These are phyloP conservation scores for Hyphopichia buzzinii DNA, from an alignment of 1,139 yeast genomes.

Conservation along the genomic window DNA sequence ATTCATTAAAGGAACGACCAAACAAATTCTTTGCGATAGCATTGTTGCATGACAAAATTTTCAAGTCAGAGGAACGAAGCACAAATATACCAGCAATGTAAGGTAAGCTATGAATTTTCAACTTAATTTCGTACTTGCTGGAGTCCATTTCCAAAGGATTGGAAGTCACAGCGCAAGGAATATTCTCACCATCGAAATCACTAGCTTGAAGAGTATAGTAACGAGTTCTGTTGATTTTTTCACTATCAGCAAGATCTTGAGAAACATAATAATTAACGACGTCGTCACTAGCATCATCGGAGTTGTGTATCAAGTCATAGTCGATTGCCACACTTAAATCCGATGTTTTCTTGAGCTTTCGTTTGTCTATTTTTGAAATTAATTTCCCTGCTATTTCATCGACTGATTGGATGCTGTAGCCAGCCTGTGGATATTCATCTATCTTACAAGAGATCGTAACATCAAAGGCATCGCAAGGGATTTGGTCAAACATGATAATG, in stretches of 20 bases:
- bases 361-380: conserved; percentile 20
- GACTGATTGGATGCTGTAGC: conserved; percentile 32
- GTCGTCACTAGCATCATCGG: conserved; percentile 11
- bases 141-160: conserved; percentile 48
- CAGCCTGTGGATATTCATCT: conserved; percentile 9
- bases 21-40: conserved; percentile 78
- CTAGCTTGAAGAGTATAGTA: conserved; percentile 59
- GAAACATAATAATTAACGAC: conserved; percentile 14
- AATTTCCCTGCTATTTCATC: conserved; percentile 44
- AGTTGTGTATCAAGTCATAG: conserved; percentile 16
- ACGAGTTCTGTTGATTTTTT: conserved; percentile 52
- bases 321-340: conserved; percentile 34
- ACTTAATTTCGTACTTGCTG: conserved; percentile 42
- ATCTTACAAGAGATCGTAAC: conserved; percentile 44
- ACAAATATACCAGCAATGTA: conserved; percentile 86
- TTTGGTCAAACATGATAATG: conserved; percentile 85
- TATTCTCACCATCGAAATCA: conserved; percentile 27
- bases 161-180: conserved; percentile 73
- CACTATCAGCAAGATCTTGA: conserved; percentile 37
- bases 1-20: conserved; percentile 54
- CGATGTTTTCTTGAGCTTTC: conserved; percentile 18
- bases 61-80: conserved; percentile 47
- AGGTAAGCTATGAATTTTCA: conserved; percentile 74
- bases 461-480: conserved; percentile 77
- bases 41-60: conserved; percentile 66